These are phyloP conservation scores for Lentinula boryana DNA, from an alignment of 768 basidiomycete species.

Conservation along the genomic window DNA sequence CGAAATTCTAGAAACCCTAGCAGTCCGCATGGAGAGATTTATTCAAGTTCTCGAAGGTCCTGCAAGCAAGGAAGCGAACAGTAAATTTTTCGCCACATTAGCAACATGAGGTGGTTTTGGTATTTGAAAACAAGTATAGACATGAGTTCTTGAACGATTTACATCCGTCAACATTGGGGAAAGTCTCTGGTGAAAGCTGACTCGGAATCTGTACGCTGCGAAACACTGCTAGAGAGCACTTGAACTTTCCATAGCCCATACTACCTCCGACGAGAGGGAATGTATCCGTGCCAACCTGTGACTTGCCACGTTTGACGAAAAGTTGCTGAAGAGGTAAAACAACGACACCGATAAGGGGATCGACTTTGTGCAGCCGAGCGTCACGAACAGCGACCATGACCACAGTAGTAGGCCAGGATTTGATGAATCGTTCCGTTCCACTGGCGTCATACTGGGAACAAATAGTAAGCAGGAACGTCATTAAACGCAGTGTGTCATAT, in stretches of 20 bases:
- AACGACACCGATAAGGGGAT: conserved; percentile 70
- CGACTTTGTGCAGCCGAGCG: conserved; percentile 46
- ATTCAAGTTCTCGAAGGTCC: no score
- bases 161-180: conserved; percentile 14
- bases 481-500: neutral
- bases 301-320: conserved; percentile 34
- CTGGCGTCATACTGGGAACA: conserved; percentile 45
- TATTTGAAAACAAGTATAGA: no score
- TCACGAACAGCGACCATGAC: conserved; percentile 66
- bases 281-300: conserved; percentile 49
- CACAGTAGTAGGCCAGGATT: conserved; percentile 54
- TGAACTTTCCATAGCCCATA: conserved; percentile 59
- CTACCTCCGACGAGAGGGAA: conserved; percentile 69
- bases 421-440: conserved; percentile 63
- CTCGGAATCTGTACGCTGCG: conserved; percentile 57
- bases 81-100: no score
- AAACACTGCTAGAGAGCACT: conserved; percentile 62
- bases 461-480: neutral
- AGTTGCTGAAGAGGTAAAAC: conserved; percentile 43
- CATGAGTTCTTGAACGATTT: no score
- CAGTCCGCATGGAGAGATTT: no score
- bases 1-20: no score
- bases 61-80: no score
- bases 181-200: conserved; percentile 43
- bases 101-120: no score